Evolutionary conservation across 192 early-diverging fungal species (phyloP), one percentile per base, ranked within the genome.

Genomic region (Coemansia sp.): DNA sequence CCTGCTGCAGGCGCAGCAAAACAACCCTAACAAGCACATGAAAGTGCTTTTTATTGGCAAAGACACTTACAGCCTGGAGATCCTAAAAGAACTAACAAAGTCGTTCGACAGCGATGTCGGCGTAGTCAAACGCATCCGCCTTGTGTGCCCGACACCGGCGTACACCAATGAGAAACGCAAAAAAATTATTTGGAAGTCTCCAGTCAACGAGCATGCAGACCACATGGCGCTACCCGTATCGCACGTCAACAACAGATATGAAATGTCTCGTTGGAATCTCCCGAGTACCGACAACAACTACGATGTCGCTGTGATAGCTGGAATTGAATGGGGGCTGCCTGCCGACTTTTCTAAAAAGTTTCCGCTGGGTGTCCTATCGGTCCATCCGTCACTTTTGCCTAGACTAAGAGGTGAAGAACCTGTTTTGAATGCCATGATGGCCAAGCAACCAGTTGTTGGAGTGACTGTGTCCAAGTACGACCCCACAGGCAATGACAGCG

Each of bases 331-430:
- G 47, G 2, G 9, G 2, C 24, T 49, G 47, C 47, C 47, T 2
- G 15, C 15, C 12, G 15, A 10, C 2, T 24, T 96, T 17, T 82
- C 89, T 19, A 56, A 64, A 4, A 51, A 75, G 0, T 90, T 97
- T 62, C 66, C 62, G 6, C 50, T 72, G 17, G 88, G 86, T 12
- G 82, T 83, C 0, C 57, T 95, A 9, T 92, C 93, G 55, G 84
- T 94, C 3, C 94, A 97, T 55, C 92, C 92, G 17, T 95, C 93
- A 10, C 81, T 97, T 25, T 64, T 97, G 22, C 94, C 94, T 23
- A 84, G 82, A 81, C 89, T 93, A 62, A 85, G 94, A 12, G 94
- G 94, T 3, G 85, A 91, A 8, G 81, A 90, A 0, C 91, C 94
- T 4, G 77, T 97, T 27, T 89, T 94, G 57, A 67, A 90, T 23